Conservation (phyloP, 805 yeast species). For the Lachancea sp. region DNA sequence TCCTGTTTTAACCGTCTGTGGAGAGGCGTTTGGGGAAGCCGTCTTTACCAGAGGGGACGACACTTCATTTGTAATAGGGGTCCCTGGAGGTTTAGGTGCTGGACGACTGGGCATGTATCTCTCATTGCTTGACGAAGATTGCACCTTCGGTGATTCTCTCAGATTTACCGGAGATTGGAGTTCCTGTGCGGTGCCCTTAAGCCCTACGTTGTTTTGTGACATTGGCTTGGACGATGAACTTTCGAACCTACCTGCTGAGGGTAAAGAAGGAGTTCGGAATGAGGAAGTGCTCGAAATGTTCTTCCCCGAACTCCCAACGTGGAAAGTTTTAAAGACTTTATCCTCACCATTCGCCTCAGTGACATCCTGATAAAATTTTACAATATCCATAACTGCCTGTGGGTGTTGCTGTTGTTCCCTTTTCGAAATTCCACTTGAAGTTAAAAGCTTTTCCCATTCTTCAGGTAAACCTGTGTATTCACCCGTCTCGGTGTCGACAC, state of each 20-base stretch:
- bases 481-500: constrained; percentile 76
- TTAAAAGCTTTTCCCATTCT: constrained; percentile 81
- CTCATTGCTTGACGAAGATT: constrained; percentile 29
- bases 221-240: constrained; percentile 3
- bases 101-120: constrained; percentile 60
- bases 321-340: constrained; percentile 37
- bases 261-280: constrained; percentile 31
- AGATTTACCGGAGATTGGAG: constrained; percentile 22
- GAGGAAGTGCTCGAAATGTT: constrained; percentile 29
- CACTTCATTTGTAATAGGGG: constrained; percentile 17
- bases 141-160: constrained; percentile 13
- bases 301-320: constrained; percentile 23
- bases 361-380: constrained; percentile 71
- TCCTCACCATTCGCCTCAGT: constrained; percentile 38
- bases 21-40: constrained; percentile 12
- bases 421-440: constrained; percentile 80
- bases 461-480: constrained; percentile 87
- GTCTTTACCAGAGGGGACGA: constrained; percentile 24
- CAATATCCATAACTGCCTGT: constrained; percentile 87
- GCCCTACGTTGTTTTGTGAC: constrained; percentile 1
- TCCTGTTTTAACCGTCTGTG: constrained; percentile 14
- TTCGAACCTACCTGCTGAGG: constrained; percentile 16
- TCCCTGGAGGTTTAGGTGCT: constrained; percentile 54
- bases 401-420: constrained; percentile 89
- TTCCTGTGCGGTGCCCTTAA: constrained; percentile 10